phyloP scores from a whole-genome alignment of 345 rosid species.

The Sisymbrium irio region DNA sequence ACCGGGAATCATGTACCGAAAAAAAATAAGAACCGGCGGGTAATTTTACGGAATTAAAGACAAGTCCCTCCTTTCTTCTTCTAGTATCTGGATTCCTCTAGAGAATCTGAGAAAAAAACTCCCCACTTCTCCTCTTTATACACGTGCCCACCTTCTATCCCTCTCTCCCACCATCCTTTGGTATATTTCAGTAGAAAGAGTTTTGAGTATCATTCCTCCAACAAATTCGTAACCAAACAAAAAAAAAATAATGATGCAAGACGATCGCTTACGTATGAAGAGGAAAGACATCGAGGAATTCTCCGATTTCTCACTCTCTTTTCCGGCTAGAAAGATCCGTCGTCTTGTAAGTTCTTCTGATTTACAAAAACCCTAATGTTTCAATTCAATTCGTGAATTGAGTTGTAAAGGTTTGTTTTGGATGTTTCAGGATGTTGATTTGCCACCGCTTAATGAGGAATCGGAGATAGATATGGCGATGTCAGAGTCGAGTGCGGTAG shows the following conservation, averaged over 20 bases:
- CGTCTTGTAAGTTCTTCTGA: constrained; percentile 50
- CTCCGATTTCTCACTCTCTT: constrained; percentile 73
- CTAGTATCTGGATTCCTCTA: too few relatives aligned
- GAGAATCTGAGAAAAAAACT: too few relatives aligned
- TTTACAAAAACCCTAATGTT: neutral
- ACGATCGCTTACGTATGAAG: constrained; percentile 32
- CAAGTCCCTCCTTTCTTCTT: too few relatives aligned
- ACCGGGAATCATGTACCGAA: too few relatives aligned
- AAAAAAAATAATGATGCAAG: neutral
- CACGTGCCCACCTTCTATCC: too few relatives aligned
- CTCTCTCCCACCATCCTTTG: too few relatives aligned
- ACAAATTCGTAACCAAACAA: neutral
- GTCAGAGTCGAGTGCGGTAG: too few relatives aligned
- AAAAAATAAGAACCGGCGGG: too few relatives aligned
- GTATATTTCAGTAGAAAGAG: too few relatives aligned
- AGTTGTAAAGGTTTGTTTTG: neutral
- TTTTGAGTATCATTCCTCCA: neutral
- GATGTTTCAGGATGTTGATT: constrained; percentile 44
- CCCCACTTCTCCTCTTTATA: too few relatives aligned
- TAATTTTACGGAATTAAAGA: too few relatives aligned
- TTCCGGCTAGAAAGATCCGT: constrained; percentile 78
- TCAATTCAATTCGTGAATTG: too few relatives aligned
- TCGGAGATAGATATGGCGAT: constrained; percentile 35
- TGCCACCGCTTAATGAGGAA: constrained; percentile 64
- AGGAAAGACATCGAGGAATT: constrained; percentile 72